Evolutionary conservation across 1,284 basidiomycete species (phyloP), one percentile per base, ranked within the genome.

Genomic region (Exobasidium rhododendri): DNA sequence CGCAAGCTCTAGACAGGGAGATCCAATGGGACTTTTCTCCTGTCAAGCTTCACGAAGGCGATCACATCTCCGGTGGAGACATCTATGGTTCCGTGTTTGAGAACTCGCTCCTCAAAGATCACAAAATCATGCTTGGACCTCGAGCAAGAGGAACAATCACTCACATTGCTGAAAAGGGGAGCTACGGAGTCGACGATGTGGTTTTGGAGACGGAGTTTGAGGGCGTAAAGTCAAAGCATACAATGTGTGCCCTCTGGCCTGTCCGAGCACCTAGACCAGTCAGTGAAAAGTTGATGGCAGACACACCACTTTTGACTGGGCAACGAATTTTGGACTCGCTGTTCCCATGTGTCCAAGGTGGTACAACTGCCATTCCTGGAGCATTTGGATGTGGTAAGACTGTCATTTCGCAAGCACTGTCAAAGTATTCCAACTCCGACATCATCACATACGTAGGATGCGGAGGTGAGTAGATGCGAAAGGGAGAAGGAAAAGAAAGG

Each of bases 371-470:
- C 66, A 99, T 98, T 81, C 96, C 96, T 30, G 96, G 96, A 73
- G 96, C 96, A 72, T 99, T 99, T 81, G 96, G 96, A 77, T 97
- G 94, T 74, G 81, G 81, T 44, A 82, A 82, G 67, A 75, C 77
- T 30, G 77, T 79, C 32, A 79, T 79, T 65, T 77, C 74, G 2
- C 77, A 79, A 63, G 96, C 94, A 13, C 84, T 99, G 65, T 97
- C 96, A 71, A 99, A 99, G 81, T 99, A 88, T 83, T 99, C 96
- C 35, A 99, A 99, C 84, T 97, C 94, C 73, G 94, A 98, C 81
- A 97, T 97, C 75, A 98, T 99, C 80, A 89, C 97, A 71, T 99
- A 99, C 80, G 96, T 99, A 74, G 96, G 96, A 46, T 98, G 92
- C 80, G 93, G 63, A 57, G 35, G 35, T 40, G 17, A 40, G 35